Conservation (phyloP, 805 yeast genomes). For the Isabelozyma heimii region DNA sequence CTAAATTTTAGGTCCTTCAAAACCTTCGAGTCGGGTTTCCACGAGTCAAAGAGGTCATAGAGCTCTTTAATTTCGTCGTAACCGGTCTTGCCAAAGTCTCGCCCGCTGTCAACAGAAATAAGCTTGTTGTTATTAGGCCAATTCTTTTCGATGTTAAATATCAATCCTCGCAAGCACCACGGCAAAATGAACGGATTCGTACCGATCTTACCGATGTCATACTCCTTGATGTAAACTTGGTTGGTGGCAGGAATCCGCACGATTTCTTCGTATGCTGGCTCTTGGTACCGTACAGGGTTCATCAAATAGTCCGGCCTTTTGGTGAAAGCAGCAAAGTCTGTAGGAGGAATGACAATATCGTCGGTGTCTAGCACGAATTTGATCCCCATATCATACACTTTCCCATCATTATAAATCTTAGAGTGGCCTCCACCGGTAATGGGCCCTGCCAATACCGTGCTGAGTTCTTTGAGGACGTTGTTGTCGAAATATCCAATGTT, state of each 20-base stretch:
- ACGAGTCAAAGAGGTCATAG: conserved; percentile 69
- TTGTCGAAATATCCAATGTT: conserved; percentile 82
- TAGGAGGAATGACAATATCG: conserved; percentile 45
- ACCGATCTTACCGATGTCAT: conserved; percentile 64
- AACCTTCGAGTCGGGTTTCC: conserved; percentile 85
- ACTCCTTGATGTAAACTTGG: conserved; percentile 40
- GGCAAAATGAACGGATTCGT: conserved; percentile 85
- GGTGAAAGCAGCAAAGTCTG: conserved; percentile 1
- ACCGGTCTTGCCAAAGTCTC: conserved; percentile 30
- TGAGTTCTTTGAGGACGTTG: conserved; percentile 80
- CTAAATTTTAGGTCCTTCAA: conserved; percentile 83
- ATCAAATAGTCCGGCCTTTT: background rate
- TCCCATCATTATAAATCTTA: conserved; percentile 76
- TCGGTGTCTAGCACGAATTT: conserved; percentile 74
- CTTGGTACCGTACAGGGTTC: conserved; percentile 6
- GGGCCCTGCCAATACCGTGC: conserved; percentile 75
- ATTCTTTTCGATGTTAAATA: conserved; percentile 57
- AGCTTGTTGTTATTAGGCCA: conserved; percentile 44
- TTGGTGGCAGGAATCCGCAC: conserved; percentile 28
- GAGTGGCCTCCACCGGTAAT: conserved; percentile 96
- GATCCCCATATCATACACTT: conserved; percentile 80
- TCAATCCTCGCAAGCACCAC: conserved; percentile 86
- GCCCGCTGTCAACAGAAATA: conserved; percentile 28
- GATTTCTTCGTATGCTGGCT: conserved; percentile 5
- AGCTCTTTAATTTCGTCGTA: conserved; percentile 58